A percentile compares a stretch with the other conserved stretches of the same genome.
Evolutionary conservation across 2,329 filamentous ascomycete species (phyloP).

Genomic region (Trichoderma asperellum): DNA sequence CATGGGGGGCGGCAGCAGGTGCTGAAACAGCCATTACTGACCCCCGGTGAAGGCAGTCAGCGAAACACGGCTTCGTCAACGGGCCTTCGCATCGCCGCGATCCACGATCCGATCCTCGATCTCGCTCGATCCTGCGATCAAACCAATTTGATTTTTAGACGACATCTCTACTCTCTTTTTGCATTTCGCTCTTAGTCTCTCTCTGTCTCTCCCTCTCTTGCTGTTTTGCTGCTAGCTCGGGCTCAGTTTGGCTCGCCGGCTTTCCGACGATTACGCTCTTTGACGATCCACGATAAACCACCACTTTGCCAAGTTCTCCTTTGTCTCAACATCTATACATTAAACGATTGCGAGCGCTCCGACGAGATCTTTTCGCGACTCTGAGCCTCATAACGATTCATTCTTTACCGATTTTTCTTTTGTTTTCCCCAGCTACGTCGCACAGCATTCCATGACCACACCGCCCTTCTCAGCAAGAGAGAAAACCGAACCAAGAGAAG

Average conservation of each 20-base stretch:
- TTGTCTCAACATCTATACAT: slow-evolving; percentile 10
- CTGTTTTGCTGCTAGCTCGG: slow-evolving; percentile 18
- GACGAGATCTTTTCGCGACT: not conserved
- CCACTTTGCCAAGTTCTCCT: slow-evolving; percentile 7
- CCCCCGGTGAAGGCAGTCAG: slow-evolving; percentile 9
- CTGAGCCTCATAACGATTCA: slow-evolving; percentile 14
- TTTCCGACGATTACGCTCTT: slow-evolving; percentile 25
- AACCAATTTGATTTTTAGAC: not conserved
- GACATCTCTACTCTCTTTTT: not conserved
- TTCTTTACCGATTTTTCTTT: slow-evolving; percentile 18
- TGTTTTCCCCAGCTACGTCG: slow-evolving; percentile 1
- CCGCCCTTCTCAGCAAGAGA: slow-evolving; percentile 20
- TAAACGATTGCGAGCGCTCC: slow-evolving; percentile 12
- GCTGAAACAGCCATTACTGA: slow-evolving; percentile 19
- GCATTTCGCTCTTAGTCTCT: not conserved
- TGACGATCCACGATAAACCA: slow-evolving; percentile 23
- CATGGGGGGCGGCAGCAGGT: not conserved
- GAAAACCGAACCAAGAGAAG: slow-evolving; percentile 21
- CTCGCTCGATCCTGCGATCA: slow-evolving; percentile 2
- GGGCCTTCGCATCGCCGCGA: slow-evolving; percentile 1
- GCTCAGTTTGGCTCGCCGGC: slow-evolving; percentile 24
- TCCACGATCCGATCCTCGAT: slow-evolving; percentile 7
- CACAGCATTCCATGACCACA: slow-evolving; percentile 24
- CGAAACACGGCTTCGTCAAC: slow-evolving; percentile 17
- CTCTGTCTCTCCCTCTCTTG: slow-evolving; percentile 23